Conservation (phyloP, 352 stramenopile genomes). For the Pythium graminicola region DNA sequence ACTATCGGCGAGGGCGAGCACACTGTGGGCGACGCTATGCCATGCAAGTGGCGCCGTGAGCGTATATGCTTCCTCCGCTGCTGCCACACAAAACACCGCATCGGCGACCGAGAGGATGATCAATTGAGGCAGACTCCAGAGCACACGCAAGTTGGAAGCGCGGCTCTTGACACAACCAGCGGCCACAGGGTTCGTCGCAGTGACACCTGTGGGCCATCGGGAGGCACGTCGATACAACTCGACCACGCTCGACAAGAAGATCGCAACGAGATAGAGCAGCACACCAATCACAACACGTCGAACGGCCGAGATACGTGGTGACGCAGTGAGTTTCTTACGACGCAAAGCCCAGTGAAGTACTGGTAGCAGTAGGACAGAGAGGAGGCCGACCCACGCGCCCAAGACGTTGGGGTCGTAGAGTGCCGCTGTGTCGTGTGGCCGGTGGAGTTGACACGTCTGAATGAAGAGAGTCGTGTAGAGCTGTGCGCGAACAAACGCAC, state of each 20-base stretch:
- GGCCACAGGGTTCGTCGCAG: background rate
- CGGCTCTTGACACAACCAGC: constrained; percentile 26
- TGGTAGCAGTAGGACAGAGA: constrained; percentile 10
- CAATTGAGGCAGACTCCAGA: constrained; percentile 54
- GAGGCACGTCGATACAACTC: constrained; percentile 66
- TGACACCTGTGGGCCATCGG: background rate
- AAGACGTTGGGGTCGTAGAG: constrained; percentile 42
- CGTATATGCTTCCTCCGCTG: constrained; percentile 47
- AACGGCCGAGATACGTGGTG: constrained; percentile 15
- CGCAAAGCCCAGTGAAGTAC: constrained; percentile 3
- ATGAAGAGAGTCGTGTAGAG: constrained; percentile 61
- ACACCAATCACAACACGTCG: constrained; percentile 44
- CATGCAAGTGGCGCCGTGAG: constrained; percentile 31
- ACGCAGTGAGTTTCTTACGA: constrained; percentile 2
- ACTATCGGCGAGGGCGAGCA: constrained; percentile 44
- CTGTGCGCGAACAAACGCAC: constrained; percentile 59
- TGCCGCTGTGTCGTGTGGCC: constrained; percentile 20
- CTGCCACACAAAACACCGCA: constrained; percentile 53
- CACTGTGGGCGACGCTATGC: constrained; percentile 39
- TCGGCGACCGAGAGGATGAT: constrained; percentile 49
- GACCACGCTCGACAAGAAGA: constrained; percentile 71
- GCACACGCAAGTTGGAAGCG: constrained; percentile 35
- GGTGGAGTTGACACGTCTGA: constrained; percentile 40
- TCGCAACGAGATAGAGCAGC: constrained; percentile 45
- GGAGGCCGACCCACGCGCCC: constrained; percentile 21